Conservation (phyloP, 1,284 basidiomycete species). For the Apiotrichum mycotoxinovorans region DNA sequence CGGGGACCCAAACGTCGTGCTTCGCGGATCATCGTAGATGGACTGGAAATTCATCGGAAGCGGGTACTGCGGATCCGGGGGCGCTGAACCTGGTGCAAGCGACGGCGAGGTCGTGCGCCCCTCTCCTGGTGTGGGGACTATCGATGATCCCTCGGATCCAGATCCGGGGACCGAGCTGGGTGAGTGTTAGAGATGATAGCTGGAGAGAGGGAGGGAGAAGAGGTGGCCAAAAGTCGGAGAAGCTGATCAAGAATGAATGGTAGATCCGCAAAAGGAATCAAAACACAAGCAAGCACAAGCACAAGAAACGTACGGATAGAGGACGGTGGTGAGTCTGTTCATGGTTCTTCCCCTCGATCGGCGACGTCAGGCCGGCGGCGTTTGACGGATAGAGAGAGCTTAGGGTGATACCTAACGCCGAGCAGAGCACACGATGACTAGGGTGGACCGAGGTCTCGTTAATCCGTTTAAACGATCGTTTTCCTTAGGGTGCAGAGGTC, state of each 20-base stretch:
- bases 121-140: neutral
- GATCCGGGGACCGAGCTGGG: conserved; percentile 10
- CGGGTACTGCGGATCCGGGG: neutral
- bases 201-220: neutral
- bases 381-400: too few species aligned
- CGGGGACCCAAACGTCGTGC: conserved; percentile 21
- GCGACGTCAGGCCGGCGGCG: too few species aligned
- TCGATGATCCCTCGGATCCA: conserved; percentile 16
- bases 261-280: too few species aligned
- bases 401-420: too few species aligned
- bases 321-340: conserved; percentile 30
- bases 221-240: neutral
- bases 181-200: neutral
- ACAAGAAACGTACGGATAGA: conserved; percentile 24
- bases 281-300: too few species aligned
- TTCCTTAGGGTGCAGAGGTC: too few species aligned
- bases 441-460: too few species aligned
- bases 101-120: neutral
- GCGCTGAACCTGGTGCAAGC: neutral
- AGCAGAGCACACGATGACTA: too few species aligned
- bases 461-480: too few species aligned
- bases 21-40: conserved; percentile 43
- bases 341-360: conserved; percentile 6
- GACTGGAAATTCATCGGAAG: conserved; percentile 9
- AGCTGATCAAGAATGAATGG: neutral